A percentile compares a stretch with the other conserved stretches of the same genome.
These are phyloP conservation scores for Gleditsia sinensis DNA, from an alignment of 306 rosid species.

Conservation along the genomic window DNA sequence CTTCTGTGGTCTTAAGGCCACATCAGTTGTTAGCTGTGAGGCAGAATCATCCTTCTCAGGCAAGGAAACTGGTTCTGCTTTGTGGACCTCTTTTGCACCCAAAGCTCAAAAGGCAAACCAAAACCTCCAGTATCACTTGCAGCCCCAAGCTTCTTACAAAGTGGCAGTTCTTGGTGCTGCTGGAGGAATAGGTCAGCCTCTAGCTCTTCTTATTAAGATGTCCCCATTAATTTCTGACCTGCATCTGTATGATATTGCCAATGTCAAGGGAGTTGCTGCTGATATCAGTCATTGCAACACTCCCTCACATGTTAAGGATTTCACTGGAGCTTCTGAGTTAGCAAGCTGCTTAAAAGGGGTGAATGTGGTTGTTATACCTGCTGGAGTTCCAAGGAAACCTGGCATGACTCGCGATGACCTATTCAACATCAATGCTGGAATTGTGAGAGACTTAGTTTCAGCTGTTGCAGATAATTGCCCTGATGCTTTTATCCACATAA, in stretches of 20 bases:
- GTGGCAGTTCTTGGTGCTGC: constrained; percentile 97
- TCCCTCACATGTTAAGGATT: constrained; percentile 80
- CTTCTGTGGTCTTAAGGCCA: constrained; percentile 77
- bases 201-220: constrained; percentile 95
- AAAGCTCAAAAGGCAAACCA: constrained; percentile 56
- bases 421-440: constrained; percentile 94
- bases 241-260: constrained; percentile 89
- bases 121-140: constrained; percentile 40
- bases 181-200: constrained; percentile 94
- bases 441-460: constrained; percentile 76
- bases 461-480: constrained; percentile 97
- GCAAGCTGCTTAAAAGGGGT: constrained; percentile 68
- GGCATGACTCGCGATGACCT: constrained; percentile 99
- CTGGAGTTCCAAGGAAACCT: constrained; percentile 97
- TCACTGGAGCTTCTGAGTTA: constrained; percentile 82
- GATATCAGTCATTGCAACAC: constrained; percentile 98
- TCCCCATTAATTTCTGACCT: constrained; percentile 84
- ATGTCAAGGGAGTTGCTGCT: constrained; percentile 98
- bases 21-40: constrained; percentile 43
- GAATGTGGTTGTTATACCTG: constrained; percentile 90
- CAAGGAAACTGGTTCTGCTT: constrained; percentile 54
- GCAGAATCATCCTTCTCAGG: constrained; percentile 63
- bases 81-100: constrained; percentile 53
- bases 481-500: constrained; percentile 80
- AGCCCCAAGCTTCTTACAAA: constrained; percentile 83